Base-by-base conservation (phyloP, 2,329 filamentous ascomycete genomes). In the Trichoderma asperellum region DNA sequence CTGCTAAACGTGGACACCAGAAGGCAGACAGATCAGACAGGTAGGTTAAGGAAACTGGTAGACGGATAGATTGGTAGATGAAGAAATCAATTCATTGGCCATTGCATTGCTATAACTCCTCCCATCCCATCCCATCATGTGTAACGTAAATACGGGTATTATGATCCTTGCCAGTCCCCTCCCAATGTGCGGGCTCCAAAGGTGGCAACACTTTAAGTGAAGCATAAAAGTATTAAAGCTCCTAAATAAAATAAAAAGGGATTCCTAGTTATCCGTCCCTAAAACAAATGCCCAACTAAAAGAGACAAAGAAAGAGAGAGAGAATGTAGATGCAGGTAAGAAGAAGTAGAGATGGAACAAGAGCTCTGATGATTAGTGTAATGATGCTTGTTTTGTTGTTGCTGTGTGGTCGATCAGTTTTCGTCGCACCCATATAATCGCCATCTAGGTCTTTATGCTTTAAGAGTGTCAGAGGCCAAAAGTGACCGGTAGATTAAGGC, bases 101-200 rank as follows among this genome's bases (percentile, higher is more conserved):
- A 56, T 32, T 55, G 21, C 34, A 55, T 47, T 64, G 47, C 47
- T 64, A 66, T 58, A 59, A 59, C 21, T 43, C 27, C 49, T 49
- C 10, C 47, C 6, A n/a, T 43, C 40, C 40, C 43, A 56, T 57
- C 35, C 68, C 35, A 43, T 66, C 49, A 52, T 65, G 52, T n/a
- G 53, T 49, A 37, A 58, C 27, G 47, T 64, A 35, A 62, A n/a
- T 59, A 14, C 52, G 53, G 62, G 67, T 62, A 59, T 57, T 53
- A 58, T 69, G 47, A 62, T 57, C 62, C 47, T 34, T 27, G 43
- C 49, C 43, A 18, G 57, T 67, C 43, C 47, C 61, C 35, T 59
- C 18, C 47, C 67, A 37, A 59, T 68, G 52, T 61, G 49, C 56
- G 40, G 49, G 47, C 52, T 67, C 21, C 21, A 43, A 49, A 43